Base-by-base conservation (phyloP, 768 basidiomycete species). In the Termitomyces sp. region DNA sequence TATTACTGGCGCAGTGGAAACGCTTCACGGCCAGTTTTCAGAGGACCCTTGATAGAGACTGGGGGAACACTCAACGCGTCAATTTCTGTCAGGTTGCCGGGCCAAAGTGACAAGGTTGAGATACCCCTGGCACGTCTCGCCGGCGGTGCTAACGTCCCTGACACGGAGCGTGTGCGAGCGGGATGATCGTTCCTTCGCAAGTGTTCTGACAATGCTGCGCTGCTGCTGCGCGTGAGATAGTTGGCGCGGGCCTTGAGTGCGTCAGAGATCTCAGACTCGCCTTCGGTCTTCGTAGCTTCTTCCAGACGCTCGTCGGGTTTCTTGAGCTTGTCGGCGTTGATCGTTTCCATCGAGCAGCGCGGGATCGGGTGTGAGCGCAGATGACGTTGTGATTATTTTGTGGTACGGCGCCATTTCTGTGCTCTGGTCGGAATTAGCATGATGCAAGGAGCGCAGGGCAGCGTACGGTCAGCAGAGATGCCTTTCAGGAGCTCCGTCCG, bases 351-450 rank as follows among this genome's bases (percentile, higher is more conserved):
- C 12, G 15, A 90, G 75, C 7, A 92, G 68, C 0, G 72, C 63
- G 5, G 77, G 67, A 63, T 89, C 85, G 2, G 81, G 66, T 1
- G 81, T 72, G 0, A 88, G 67, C 0, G 71, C 61, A 2, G 80
- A 69, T 5, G 79, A 74, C 0, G 83, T 69, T 10, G 82, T 81
- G 53, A 90, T 77, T 13, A 75, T 72, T 57, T 74, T 78, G 73
- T 85, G 91, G 71, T 92, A 96, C 0, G 94, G 90, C 1, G 84
- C 85, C 94, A 96, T 97, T 65, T 94, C 49, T 51, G 6, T n/a
- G n/a, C n/a, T n/a, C n/a, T n/a, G n/a, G n/a, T n/a, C n/a, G n/a
- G n/a, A n/a, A n/a, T n/a, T n/a, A n/a, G n/a, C n/a, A n/a, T n/a
- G n/a, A n/a, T n/a, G n/a, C n/a, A n/a, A n/a, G n/a, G n/a, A n/a